phyloP scores from a whole-genome alignment of 768 basidiomycete species.

The Rhodotorula diobovata region DNA sequence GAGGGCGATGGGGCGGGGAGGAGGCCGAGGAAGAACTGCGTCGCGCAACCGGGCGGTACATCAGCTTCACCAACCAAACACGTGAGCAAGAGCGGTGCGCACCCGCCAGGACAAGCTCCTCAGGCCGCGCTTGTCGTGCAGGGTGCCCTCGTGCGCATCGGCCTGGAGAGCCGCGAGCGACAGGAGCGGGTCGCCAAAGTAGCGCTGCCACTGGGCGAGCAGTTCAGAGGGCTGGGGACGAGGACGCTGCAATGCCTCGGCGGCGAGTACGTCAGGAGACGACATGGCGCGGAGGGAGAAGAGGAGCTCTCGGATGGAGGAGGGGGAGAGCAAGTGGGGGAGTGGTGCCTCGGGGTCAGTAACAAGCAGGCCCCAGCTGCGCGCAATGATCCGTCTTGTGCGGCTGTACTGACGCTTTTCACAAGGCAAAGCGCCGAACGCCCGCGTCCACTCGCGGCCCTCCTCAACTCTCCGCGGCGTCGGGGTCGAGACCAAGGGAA shows the following conservation, averaged over 20 bases:
- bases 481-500: too few relatives aligned
- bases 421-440: too few relatives aligned
- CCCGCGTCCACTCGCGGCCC: too few relatives aligned
- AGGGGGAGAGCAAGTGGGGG: not conserved
- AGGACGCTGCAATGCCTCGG: not conserved
- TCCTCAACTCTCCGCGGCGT: too few relatives aligned
- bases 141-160: constrained; percentile 12
- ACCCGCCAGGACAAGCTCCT: constrained; percentile 40
- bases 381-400: too few relatives aligned
- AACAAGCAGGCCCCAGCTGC: not conserved
- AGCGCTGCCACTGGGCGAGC: constrained; percentile 12
- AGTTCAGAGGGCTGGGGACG: not conserved
- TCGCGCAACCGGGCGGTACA: not conserved
- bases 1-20: constrained; percentile 28
- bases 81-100: not conserved
- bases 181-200: constrained; percentile 29
- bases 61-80: accelerated
- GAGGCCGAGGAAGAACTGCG: constrained; percentile 33
- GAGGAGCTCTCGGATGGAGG: too few relatives aligned
- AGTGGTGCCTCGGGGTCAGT: too few relatives aligned
- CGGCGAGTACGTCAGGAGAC: not conserved
- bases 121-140: constrained; percentile 9
- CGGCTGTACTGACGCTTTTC: too few relatives aligned
- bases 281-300: not conserved
- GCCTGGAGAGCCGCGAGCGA: constrained; percentile 17